A percentile compares a stretch with the other conserved stretches of the same genome.
Evolutionary conservation across 1,284 basidiomycete species (phyloP).

Genomic region (Heterobasidion parviporum): DNA sequence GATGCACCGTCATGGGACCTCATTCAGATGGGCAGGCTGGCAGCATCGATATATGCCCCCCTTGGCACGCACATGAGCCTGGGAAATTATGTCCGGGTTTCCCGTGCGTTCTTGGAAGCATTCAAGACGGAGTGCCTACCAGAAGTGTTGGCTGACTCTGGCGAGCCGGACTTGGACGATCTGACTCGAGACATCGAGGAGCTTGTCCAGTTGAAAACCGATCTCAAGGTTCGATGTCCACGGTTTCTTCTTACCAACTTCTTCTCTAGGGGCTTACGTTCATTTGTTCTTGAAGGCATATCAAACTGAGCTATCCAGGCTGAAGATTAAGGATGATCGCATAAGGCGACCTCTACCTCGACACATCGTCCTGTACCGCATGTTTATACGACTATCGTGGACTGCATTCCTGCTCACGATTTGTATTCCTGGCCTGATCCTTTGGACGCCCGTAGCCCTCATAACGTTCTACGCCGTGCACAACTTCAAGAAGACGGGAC

Average conservation of each 20-base stretch:
- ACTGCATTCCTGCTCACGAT: constrained; percentile 58
- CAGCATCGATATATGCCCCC: constrained; percentile 73
- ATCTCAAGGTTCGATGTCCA: constrained; percentile 46
- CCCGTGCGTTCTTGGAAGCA: constrained; percentile 62
- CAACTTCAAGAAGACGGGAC: constrained; percentile 70
- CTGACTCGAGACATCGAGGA: constrained; percentile 15
- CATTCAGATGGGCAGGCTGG: constrained; percentile 66
- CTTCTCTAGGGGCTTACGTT: not conserved
- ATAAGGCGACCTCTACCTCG: constrained; percentile 57
- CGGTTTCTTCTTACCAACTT: not conserved
- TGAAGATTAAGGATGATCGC: constrained; percentile 76
- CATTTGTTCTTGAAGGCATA: not conserved
- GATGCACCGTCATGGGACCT: constrained; percentile 79
- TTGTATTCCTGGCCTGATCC: constrained; percentile 70
- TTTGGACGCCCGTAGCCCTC: constrained; percentile 73
- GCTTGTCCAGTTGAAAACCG: constrained; percentile 35
- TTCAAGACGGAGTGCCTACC: constrained; percentile 39
- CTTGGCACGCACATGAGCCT: constrained; percentile 75
- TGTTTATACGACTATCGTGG: constrained; percentile 58
- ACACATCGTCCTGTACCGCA: constrained; percentile 48
- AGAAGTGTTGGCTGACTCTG: not conserved
- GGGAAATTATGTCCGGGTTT: constrained; percentile 75
- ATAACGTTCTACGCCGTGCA: constrained; percentile 58
- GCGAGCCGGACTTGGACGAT: not conserved
- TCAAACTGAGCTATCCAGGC: constrained; percentile 42